Base-by-base conservation (phyloP, 768 basidiomycete genomes). In the Phanerochaete carnosa region DNA sequence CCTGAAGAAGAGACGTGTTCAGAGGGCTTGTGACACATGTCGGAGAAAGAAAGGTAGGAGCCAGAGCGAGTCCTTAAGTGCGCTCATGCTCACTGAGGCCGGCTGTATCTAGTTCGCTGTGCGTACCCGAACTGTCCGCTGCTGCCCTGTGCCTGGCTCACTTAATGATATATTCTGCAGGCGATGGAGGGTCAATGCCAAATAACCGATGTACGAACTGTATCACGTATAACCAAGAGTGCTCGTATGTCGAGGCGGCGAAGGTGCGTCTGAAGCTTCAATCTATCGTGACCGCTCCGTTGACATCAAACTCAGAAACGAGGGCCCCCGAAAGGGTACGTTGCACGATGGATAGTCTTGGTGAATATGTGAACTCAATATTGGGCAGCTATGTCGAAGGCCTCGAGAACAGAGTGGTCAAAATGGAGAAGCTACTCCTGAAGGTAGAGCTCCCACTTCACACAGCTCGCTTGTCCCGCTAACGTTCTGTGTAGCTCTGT, bases 11-110 rank as follows among this genome's bases (percentile, higher is more conserved):
- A 75, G 90, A 39, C 79, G 85, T 62, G 81, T 92, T 30, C 88
- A 90, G 72, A 75, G 91, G 29, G 91, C 91, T 7, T 94, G 92
- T 69, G 92, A 94, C 68, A 81, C 86, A 0, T 94, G 92, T 69
- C 79, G 92, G 37, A 78, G 90, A 59, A 94, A 93, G 79, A 95
- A 95, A 76, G 86, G 90, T 88, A 60, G 63, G 83, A 73, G 30
- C 16, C 12, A 23, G 57, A 7, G 68, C 70, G 59, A n/a, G 23
- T 26, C 16, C 58, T 47, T 54, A 22, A 47, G 23, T 43, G 52
- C 15, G 39, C 9, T n/a, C 47, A 52, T 47, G 49, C 25, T 63
- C 64, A 50, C 28, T 55, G 55, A 59, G 55, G 61, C 46, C 32
- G 61, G 55, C 55, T 26, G 22, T 16, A 15, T 22, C 15, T 62